These are phyloP conservation scores for Oryza punctata DNA, from an alignment of 176 grass and related monocot species.

Conservation along the genomic window DNA sequence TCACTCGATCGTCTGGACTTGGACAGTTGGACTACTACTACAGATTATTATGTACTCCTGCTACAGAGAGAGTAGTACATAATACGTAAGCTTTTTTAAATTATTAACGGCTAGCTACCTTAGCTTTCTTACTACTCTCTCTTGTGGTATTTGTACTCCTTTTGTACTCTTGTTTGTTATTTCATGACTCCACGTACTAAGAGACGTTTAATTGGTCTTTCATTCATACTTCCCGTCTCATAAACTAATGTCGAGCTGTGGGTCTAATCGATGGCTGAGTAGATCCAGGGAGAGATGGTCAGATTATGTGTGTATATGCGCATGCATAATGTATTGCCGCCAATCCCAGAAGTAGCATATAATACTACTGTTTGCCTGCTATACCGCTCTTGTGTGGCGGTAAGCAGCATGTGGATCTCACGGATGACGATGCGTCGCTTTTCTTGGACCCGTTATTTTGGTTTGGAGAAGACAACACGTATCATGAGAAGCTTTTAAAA, in stretches of 20 bases:
- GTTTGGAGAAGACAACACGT: not conserved
- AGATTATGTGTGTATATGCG: not conserved
- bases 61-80: no score
- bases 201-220: not conserved
- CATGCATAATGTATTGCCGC: slow-evolving; percentile 15
- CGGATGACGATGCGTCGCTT: slow-evolving; percentile 26
- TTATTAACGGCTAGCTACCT: not conserved
- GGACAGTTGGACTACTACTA: not conserved
- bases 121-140: not conserved
- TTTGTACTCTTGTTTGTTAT: not conserved
- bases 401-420: slow-evolving; percentile 38
- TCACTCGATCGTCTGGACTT: slow-evolving; percentile 15
- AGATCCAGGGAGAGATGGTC: not conserved
- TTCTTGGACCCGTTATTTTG: slow-evolving; percentile 29
- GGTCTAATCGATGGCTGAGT: not conserved
- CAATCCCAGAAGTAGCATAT: not conserved
- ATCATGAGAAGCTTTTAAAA: not conserved
- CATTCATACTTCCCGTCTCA: not conserved
- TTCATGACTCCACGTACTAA: not conserved
- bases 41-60: no score
- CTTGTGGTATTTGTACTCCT: not conserved
- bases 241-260: slow-evolving; percentile 1
- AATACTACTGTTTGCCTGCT: not conserved
- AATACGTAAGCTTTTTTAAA: no score
- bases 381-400: slow-evolving; percentile 19